Base-by-base conservation (phyloP, 495 filamentous ascomycete genomes). In the Penicillium daleae region DNA sequence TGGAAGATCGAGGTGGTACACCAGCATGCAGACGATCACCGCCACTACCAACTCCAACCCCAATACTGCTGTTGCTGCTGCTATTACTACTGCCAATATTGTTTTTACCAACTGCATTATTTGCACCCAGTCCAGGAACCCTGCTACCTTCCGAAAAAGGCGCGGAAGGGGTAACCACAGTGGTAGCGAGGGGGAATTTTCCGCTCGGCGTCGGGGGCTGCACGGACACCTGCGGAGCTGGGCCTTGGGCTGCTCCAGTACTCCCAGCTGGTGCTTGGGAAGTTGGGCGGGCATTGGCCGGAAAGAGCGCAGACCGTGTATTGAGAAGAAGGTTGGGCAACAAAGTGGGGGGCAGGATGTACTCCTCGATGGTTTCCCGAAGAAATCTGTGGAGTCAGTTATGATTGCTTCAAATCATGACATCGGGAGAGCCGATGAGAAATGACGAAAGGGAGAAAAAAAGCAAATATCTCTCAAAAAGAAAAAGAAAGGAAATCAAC, bases 231-330 rank as follows among this genome's bases (percentile, higher is more conserved):
- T 71, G 74, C 65, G 71, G 68, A 69, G 70, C 59, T 59, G 71
- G 63, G 57, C 59, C 60, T 59, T 62, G 63, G 49, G 60, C 56
- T 61, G 39, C 63, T 64, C 46, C 64, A 64, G 52, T 61, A 69
- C 61, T 66, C n/a, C 65, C 66, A 51, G 57, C 51, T 66, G 62
- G 58, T 62, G 65, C 64, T 52, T 56, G 56, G 37, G 71, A 55
- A 54, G 44, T 50, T 22, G 80, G 78, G 56, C 84, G 78, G 21
- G 85, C 75, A 76, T 95, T 93, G 77, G 88, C 85, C 29, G 93
- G 92, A 72, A 96, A 96, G 46, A 97, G 76, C 57, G 88, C 82
- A 53, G 82, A 84, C 72, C 94, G 87, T 67, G 87, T 81, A 59
- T 82, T 83, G 70, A 87, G 85, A 62, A 98, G 87, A 60, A 93